Conservation (phyloP, 345 rosid species). For the Crucihimalaya himalaica region DNA sequence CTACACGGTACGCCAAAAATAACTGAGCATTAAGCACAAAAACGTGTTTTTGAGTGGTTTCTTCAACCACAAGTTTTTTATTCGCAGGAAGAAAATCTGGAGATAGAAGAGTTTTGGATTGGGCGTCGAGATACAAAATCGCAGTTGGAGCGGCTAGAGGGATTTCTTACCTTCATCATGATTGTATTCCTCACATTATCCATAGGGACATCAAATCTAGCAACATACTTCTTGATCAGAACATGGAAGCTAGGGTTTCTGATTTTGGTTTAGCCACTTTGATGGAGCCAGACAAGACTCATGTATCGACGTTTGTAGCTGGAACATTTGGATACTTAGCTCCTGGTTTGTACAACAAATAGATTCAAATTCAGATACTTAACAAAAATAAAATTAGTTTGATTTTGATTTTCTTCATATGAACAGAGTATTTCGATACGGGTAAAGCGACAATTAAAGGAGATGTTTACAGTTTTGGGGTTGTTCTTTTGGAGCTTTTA, state of each 20-base stretch:
- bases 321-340: conserved; percentile 92
- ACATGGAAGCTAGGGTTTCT: conserved; percentile 80
- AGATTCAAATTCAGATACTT: neutral
- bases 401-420: neutral
- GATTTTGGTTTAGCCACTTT: conserved; percentile 87
- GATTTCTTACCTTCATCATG: conserved; percentile 83
- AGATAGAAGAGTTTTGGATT: conserved; percentile 52
- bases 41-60: neutral
- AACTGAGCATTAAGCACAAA: neutral
- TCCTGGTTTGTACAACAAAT: conserved; percentile 54
- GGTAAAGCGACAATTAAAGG: conserved; percentile 81
- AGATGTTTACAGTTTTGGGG: conserved; percentile 89
- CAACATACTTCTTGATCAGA: conserved; percentile 76
- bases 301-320: conserved; percentile 75
- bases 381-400: neutral
- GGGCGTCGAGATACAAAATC: conserved; percentile 62
- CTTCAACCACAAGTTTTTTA: neutral
- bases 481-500: conserved; percentile 74
- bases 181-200: conserved; percentile 87
- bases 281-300: conserved; percentile 83
- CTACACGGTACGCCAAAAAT: conserved; percentile 52
- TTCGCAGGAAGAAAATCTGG: conserved; percentile 52
- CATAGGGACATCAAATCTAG: conserved; percentile 88
- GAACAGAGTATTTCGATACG: conserved; percentile 76
- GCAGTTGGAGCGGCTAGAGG: conserved; percentile 91